Evolutionary conservation across 352 stramenopile species (phyloP), one percentile per base, ranked within the genome.

Genomic region (Globisporangium perplexum): DNA sequence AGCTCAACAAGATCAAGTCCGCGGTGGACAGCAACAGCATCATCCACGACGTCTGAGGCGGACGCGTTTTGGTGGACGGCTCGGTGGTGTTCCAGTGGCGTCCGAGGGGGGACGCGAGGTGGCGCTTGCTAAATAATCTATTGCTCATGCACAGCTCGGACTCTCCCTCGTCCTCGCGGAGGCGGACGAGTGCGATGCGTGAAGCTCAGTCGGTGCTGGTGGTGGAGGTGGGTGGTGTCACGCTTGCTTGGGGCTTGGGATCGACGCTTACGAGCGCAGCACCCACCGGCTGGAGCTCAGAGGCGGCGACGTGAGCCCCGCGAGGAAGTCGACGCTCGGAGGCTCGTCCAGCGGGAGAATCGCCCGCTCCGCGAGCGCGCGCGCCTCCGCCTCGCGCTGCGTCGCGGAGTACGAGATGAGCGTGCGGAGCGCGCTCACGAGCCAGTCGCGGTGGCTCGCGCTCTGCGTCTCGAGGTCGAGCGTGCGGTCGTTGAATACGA

Each of bases 401-500:
- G 77, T 81, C 30, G 71, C 69, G 36, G 81, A 66, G 53, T 94
- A 92, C 8, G 74, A 70, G 12, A 92, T 72, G 5, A 94, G 72
- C 33, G 82, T 92, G 5, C 76, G 71, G 31, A 94, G 59, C 4
- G 83, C 81, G 56, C 78, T 89, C 38, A 89, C 71, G 47, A 94
- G 62, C 83, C 83, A 94, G 65, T 94, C 82, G 11, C 83, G 81
- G 59, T 94, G 77, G 54, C 72, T 83, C 46, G 62, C 60, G 39
- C 77, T 91, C 45, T 81, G 66, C 7, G 83, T 94, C 55, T 94
- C 81, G 24, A 94, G 65, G 36, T 94, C 83, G 20, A 94, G 64
- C 28, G 83, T 94, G 22, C 83, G 79, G 49, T 83, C 71, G 4
- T 57, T 66, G 30, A 94, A 91, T 2, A 94, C 68, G 47, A 93